Conservation (phyloP, 176 grass and related monocot genomes). For the Chloris gayana region DNA sequence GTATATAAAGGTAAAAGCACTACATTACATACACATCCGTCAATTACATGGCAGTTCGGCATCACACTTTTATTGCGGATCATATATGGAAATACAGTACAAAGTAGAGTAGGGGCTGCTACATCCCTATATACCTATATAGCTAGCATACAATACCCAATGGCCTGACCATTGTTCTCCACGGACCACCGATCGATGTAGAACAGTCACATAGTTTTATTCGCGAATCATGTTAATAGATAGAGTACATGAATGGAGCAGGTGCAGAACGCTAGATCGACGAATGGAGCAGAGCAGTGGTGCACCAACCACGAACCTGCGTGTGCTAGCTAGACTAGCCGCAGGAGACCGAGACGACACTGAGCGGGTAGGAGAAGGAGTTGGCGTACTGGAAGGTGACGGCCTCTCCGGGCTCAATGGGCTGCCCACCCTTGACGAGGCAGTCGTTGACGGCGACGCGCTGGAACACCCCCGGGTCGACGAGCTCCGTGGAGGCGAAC, state of each 20-base stretch:
- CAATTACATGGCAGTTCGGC: too few species aligned
- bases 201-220: neutral
- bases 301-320: neutral
- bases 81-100: too few species aligned
- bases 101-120: too few species aligned
- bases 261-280: neutral
- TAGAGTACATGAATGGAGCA: neutral
- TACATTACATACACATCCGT: too few species aligned
- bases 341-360: slow-evolving; percentile 4
- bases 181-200: neutral
- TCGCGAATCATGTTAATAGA: neutral
- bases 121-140: too few species aligned
- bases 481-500: slow-evolving; percentile 34
- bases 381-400: slow-evolving; percentile 37
- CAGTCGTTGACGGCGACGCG: slow-evolving; percentile 38
- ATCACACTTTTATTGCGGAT: too few species aligned
- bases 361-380: slow-evolving; percentile 29
- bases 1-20: too few species aligned
- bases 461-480: slow-evolving; percentile 29
- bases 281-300: neutral
- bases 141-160: too few species aligned
- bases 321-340: too few species aligned
- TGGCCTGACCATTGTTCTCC: neutral
- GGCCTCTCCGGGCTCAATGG: slow-evolving; percentile 10
- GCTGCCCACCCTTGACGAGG: slow-evolving; percentile 23